Conservation (phyloP, 78 protist genomes). For the Polysphondylium violaceum region DNA sequence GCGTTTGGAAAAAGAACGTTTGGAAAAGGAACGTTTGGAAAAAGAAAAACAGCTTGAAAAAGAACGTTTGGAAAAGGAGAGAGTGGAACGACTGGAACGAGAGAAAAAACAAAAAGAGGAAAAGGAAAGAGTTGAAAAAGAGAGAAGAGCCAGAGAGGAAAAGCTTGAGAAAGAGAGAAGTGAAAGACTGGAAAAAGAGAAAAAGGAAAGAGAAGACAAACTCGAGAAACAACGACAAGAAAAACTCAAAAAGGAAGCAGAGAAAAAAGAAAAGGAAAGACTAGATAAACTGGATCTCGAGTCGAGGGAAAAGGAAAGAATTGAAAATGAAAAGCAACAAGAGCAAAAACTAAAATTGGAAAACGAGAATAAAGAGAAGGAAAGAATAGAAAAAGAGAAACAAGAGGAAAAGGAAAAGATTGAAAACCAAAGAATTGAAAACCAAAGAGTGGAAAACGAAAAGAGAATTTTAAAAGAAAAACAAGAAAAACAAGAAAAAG, state of each 20-base stretch:
- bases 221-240: conserved; percentile 8
- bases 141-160: neutral
- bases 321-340: neutral
- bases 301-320: too few species aligned
- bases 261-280: neutral
- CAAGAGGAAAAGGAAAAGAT: neutral
- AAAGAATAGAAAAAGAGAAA: conserved; percentile 9
- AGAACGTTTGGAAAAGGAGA: conserved; percentile 8
- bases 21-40: neutral
- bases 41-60: neutral
- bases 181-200: neutral
- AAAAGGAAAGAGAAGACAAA: conserved; percentile 12
- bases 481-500: neutral
- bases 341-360: conserved; percentile 1
- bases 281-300: too few species aligned
- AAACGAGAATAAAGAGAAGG: conserved; percentile 3
- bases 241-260: neutral
- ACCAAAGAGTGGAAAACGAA: neutral
- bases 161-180: conserved; percentile 4
- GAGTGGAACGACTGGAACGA: neutral
- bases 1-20: neutral
- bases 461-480: neutral
- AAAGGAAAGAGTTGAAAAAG: conserved; percentile 18
- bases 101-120: conserved; percentile 12
- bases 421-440: conserved; percentile 12